Evolutionary conservation across 257 asterid species (phyloP), one percentile per base, ranked within the genome.

Genomic region (Catharanthus roseus): DNA sequence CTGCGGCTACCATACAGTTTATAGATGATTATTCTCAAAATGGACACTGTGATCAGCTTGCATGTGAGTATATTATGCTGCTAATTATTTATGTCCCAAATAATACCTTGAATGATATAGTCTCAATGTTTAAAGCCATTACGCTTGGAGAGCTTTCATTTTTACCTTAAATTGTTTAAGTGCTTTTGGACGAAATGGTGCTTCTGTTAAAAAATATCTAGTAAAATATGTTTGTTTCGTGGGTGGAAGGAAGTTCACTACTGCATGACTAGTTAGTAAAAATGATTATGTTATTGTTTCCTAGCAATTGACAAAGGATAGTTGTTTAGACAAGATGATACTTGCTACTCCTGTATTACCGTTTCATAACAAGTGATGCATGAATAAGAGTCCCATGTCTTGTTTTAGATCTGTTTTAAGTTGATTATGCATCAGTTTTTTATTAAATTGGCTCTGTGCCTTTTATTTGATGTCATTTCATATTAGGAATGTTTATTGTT

Each of bases 1-100:
- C 61, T 67, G 65, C 65, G 51, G 49, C 77, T 51, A 72, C 69
- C 47, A 55, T 61, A 57, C 39, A 70, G 61, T 71, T 67, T 42
- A 42, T 70, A 51, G 73, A 61, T 54, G 74, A 80, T 81, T 73
- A 34, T 65, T 78, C 76, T 80, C 45, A 26, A 47, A 53, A 44
- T 75, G 76, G 80, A 56, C 23, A 69, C 70, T 79, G 73, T 39
- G 73, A 51, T 67, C 83, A 70, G 80, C 80, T 77, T 69, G 80
- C n/a, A 70, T 26, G 80, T 81, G 90, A 89, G 91, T 86, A 34
- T 34, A 8, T 18, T 62, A 62, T 19, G 28, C 28, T 34, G 45
- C 28, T 62, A 36, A 8, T 33, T 34, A 18, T 34, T 19, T 18
- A 33, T 18, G 44, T 61, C 45, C 18, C 67, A 34, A n/a, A 33